Evolutionary conservation across 768 basidiomycete genomes (phyloP), one percentile per base, ranked within the genome.

Genomic region (Russula sp.): DNA sequence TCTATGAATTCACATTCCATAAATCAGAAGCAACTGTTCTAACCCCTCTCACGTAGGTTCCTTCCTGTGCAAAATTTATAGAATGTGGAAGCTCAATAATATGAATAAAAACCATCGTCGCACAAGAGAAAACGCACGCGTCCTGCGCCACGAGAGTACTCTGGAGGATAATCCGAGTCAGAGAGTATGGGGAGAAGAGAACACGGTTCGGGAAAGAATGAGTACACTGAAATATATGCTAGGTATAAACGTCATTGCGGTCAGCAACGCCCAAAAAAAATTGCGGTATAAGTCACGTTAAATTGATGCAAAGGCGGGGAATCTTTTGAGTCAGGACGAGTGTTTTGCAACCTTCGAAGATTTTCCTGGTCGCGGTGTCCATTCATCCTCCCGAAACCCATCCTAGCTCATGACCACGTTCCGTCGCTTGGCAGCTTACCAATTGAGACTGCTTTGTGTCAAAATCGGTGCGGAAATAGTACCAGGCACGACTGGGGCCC

Each of bases 371-470:
- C 5, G 30, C 18, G 30, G 26, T 22, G 32, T 57, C 38, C 48
- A 32, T 51, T 36, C 62, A 38, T 44, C 56, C 62, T 46, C 28
- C 18, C 46, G n/a, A n/a, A n/a, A 20, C 28, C 20, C 20, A 42
- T 32, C 46, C 53, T 49, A 49, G 22, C 46, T 1, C 11, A 9
- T 20, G n/a, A 50, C 40, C 52, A 54, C 53, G 22, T 42, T 28
- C 36, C n/a, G 30, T 51, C 38, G 11, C 26, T 20, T 34, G n/a
- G 11, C 48, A 5, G 48, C 22, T 79, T 78, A 93, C 90, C 90
- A 93, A 74, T 91, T 89, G 84, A 92, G 84, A 69, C 85, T 92
- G 75, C 87, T 93, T 76, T 90, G 88, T 71, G 83, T 79, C 75
- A 94, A 72, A 65, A 92, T 82, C 24, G 92, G 91, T 57, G 88